Base-by-base conservation (phyloP, 164 flowering plant species). In the Nymphaea thermarum region DNA sequence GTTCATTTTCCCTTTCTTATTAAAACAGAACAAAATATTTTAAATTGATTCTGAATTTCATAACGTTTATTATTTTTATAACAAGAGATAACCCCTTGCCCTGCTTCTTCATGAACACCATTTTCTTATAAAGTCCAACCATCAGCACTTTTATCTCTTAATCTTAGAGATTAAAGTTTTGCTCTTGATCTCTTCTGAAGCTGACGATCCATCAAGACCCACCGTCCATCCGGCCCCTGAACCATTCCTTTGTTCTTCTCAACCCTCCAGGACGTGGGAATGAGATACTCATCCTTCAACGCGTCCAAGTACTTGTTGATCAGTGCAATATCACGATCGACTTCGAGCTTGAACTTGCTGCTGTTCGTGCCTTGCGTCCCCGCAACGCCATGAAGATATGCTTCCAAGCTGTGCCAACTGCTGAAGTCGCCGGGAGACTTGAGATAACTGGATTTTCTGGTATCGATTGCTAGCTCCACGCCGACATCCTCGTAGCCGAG, bases 381-480 rank as follows among this genome's bases (percentile, higher is more conserved):
- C 0, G 97, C 96, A 60, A 93, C 88, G 43, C 94, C 96, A 77
- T 93, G 97, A 73, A 93, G 57, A 62, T 91, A 82, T 0, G 63
- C 84, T 75, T 94, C 95, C 81, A 88, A 68, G 73, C 73, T 85
- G 71, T 91, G 98, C 88, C 85, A 80, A 36, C 61, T 76, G 0
- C 44, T 2, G 1, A 77, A 6, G 59, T 72, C 74, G 25, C 87
- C 89, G 0, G 87, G 84, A 4, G 75, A 70, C 77, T 88, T 93
- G 76, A 93, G 66, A 77, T 81, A 89, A 6, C 64, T n/a, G 0
- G 98, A 93, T 68, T 84, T 83, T 0, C 68, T 68, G 0, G 96
- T 85, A 53, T 93, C 86, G 12, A 93, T 83, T 3, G 0, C 64
- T 66, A 91, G 71, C 74, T 87, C 90, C 11, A 81, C 68, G 3